phyloP scores from a whole-genome alignment of 1,284 basidiomycete genomes.

The Vanrija sp. region DNA sequence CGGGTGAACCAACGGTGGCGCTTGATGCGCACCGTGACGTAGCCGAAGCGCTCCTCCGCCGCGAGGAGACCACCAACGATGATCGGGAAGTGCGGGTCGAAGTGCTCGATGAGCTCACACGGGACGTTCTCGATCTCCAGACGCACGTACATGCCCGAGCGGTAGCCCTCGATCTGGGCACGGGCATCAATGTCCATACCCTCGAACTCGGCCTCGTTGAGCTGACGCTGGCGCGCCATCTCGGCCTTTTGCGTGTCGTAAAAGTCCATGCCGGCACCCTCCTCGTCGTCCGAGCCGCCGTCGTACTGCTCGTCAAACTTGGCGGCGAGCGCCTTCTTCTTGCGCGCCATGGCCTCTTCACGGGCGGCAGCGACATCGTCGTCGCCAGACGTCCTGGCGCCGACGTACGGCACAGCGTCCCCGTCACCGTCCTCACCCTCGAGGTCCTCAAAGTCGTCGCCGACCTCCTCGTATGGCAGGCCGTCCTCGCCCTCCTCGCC shows the following conservation, averaged over 20 bases:
- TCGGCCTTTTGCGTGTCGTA: conserved; percentile 90
- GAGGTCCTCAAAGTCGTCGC: conserved; percentile 53
- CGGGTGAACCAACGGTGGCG: conserved; percentile 90
- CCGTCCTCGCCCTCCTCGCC: conserved; percentile 45
- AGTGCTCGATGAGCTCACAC: conserved; percentile 88
- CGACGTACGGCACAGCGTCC: conserved; percentile 47
- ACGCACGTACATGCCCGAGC: conserved; percentile 90
- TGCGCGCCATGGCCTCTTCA: conserved; percentile 65
- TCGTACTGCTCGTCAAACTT: conserved; percentile 96
- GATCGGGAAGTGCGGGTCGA: conserved; percentile 86
- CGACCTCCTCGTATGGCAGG: conserved; percentile 51
- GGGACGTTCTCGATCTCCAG: conserved; percentile 81
- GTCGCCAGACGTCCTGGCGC: conserved; percentile 34
- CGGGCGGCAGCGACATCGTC: conserved; percentile 49
- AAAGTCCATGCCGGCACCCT: conserved; percentile 66
- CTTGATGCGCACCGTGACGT: conserved; percentile 92
- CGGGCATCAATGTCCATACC: conserved; percentile 73
- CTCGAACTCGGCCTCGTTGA: conserved; percentile 84
- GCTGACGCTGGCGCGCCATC: conserved; percentile 74
- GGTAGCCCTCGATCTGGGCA: conserved; percentile 80
- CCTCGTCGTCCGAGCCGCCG: conserved; percentile 67
- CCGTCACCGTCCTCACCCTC: conserved; percentile 52
- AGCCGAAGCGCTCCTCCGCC: conserved; percentile 87
- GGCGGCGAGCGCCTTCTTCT: conserved; percentile 86
- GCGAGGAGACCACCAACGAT: conserved; percentile 89